Base-by-base conservation (phyloP, 2,329 filamentous ascomycete genomes). In the Trichoderma brevicompactum region DNA sequence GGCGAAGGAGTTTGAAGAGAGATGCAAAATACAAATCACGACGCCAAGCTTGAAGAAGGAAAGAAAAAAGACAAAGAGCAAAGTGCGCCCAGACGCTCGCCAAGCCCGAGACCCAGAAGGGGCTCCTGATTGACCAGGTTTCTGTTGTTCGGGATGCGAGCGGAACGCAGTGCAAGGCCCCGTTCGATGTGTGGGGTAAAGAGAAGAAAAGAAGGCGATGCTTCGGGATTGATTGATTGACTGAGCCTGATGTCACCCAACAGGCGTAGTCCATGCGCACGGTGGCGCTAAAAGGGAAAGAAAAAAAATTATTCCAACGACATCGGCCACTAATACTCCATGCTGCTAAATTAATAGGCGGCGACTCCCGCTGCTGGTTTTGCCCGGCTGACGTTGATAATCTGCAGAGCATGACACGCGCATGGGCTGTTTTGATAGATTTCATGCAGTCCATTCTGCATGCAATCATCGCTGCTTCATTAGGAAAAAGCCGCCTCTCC, bases 111-210 rank as follows among this genome's bases (percentile, higher is more conserved):
- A 49, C 50, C 41, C 40, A 49, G 61, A 53, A 48, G 19, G 41
- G 52, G 61, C 60, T 55, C 40, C 61, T 49, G 52, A 48, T 49
- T 48, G 43, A 49, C 52, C 43, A 38, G 61, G 61, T 49, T 34
- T 53, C 49, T 34, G 17, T 48, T 55, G 17, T 28, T 43, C 15
- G 38, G n/a, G 58, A 52, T 62, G 48, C 46, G 58, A 43, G 48
- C 44, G 61, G 41, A 56, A 41, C 56, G 52, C 43, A 49, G 23
- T 28, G 23, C 23, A 28, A 28, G 41, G 41, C 50, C 61, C 52
- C 52, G 23, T 15, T 56, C 15, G 61, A 56, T 49, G 44, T 64
- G 61, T 64, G 61, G 61, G 61, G 61, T 64, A 64, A 34, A 54
- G 41, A 9, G 48, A 53, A 36, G 40, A 48, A 46, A 38, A 44